A percentile compares a stretch with the other conserved stretches of the same genome.
These are phyloP conservation scores for Teratosphaeriaceae sp. DNA, from an alignment of 2,329 filamentous ascomycete species.

Conservation along the genomic window DNA sequence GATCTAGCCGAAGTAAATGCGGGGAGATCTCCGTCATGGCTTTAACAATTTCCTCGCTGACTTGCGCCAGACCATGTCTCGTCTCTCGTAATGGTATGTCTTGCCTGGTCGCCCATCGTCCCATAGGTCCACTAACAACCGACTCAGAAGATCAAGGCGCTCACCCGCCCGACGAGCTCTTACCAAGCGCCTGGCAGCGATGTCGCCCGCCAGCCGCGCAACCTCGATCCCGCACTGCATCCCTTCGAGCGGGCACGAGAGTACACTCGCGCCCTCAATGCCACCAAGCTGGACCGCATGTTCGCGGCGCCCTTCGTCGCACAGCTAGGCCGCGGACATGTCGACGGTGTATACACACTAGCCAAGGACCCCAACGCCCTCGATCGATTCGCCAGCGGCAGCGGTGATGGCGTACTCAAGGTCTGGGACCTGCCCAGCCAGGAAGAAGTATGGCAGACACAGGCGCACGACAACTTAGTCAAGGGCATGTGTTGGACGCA, in stretches of 20 bases:
- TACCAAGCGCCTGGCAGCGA: constrained; percentile 62
- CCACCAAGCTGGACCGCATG: constrained; percentile 89
- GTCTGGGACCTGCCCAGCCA: constrained; percentile 75
- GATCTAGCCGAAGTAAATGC: constrained; percentile 1
- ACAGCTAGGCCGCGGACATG: constrained; percentile 82
- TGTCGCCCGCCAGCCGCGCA: constrained; percentile 59
- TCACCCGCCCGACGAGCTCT: constrained; percentile 58
- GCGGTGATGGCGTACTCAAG: constrained; percentile 89
- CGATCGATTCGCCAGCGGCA: constrained; percentile 62
- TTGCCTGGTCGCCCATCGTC: background rate
- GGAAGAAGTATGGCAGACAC: constrained; percentile 68
- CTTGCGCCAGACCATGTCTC: background rate
- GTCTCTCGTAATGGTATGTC: constrained; percentile 13
- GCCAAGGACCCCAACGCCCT: constrained; percentile 43
- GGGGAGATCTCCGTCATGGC: background rate
- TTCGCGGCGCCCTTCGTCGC: constrained; percentile 78
- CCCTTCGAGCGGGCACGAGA: constrained; percentile 88
- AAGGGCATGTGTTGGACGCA: constrained; percentile 87
- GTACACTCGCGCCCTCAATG: constrained; percentile 71
- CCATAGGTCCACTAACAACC: background rate
- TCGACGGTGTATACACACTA: constrained; percentile 63
- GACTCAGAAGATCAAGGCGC: constrained; percentile 54
- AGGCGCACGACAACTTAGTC: constrained; percentile 89
- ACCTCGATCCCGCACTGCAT: constrained; percentile 77
- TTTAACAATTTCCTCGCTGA: background rate